Conservation (phyloP, 768 basidiomycete species). For the Russula earlei region DNA sequence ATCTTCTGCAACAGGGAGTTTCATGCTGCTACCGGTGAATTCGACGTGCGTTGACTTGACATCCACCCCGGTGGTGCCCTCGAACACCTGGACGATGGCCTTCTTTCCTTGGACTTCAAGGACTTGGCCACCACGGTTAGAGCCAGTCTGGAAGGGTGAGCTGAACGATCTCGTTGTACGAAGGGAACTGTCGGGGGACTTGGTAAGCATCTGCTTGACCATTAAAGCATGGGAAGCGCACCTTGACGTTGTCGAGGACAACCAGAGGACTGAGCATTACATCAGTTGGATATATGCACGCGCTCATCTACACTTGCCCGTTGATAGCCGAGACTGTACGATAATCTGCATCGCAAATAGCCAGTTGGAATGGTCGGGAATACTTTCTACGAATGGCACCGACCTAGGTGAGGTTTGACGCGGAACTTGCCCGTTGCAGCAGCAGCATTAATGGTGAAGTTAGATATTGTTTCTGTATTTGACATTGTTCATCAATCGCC, state of each 20-base stretch:
- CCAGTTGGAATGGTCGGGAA: not conserved
- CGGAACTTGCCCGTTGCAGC: slow-evolving; percentile 84
- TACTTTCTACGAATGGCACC: not conserved
- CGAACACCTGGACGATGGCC: slow-evolving; percentile 98
- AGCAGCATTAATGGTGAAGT: slow-evolving; percentile 60
- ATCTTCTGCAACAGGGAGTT: slow-evolving; percentile 96
- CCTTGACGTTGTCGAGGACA: slow-evolving; percentile 97
- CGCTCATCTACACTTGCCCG: slow-evolving; percentile 47
- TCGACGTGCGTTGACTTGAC: slow-evolving; percentile 97
- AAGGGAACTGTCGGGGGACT: slow-evolving; percentile 60
- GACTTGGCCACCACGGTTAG: slow-evolving; percentile 93
- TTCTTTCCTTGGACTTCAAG: slow-evolving; percentile 98
- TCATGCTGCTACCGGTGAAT: slow-evolving; percentile 98
- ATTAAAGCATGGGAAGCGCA: slow-evolving; percentile 25
- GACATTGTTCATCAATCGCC: slow-evolving; percentile 8
- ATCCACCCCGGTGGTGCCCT: slow-evolving; percentile 95
- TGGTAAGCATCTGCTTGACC: slow-evolving; percentile 1
- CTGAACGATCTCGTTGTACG: slow-evolving; percentile 97
- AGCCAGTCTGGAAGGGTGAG: slow-evolving; percentile 91
- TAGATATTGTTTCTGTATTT: not conserved
- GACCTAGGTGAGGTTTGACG: slow-evolving; percentile 83
- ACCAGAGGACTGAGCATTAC: slow-evolving; percentile 73
- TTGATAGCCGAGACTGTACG: slow-evolving; percentile 98
- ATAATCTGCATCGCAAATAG: slow-evolving; percentile 58
- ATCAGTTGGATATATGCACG: not conserved